Conservation (phyloP, 139 green algal genomes). For the Limnomonas spitsbergensis region DNA sequence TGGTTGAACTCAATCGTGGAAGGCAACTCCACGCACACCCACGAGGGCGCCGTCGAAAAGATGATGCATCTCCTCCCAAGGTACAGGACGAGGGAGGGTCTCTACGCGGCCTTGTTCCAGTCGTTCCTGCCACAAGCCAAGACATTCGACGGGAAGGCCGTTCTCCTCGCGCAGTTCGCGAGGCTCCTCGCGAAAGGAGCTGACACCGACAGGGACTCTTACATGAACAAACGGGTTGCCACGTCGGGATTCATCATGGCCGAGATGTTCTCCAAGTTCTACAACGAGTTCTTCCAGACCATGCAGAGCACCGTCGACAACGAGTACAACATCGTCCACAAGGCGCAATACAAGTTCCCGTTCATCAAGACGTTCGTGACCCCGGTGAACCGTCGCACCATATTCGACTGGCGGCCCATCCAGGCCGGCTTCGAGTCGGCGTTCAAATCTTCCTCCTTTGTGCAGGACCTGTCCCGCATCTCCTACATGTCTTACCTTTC, state of each 20-base stretch:
- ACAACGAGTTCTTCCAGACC: not conserved
- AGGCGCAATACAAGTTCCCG: not conserved
- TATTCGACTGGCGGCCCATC: not conserved
- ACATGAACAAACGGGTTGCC: slow-evolving; percentile 63
- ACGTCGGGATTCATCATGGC: not conserved
- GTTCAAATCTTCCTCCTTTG: not conserved
- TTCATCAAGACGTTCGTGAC: not conserved
- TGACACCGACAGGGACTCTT: slow-evolving; percentile 39
- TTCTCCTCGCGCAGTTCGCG: not conserved
- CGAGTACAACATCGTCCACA: not conserved
- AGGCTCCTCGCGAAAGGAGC: not conserved
- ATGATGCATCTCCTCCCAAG: too few species aligned
- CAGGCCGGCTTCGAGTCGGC: not conserved
- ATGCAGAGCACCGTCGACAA: not conserved
- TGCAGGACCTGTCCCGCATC: slow-evolving; percentile 56
- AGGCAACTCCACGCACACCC: too few species aligned
- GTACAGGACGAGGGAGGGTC: too few species aligned
- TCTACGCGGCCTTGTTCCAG: too few species aligned
- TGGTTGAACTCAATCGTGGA: too few species aligned
- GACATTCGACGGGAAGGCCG: not conserved
- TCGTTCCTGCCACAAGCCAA: not conserved
- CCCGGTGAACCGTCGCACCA: not conserved
- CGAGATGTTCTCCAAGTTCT: slow-evolving; percentile 13
- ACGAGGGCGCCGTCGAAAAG: too few species aligned
- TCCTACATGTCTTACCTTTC: slow-evolving; percentile 56